Conservation (phyloP, 768 basidiomycete genomes). For the Omphalotus guepiniiformis region DNA sequence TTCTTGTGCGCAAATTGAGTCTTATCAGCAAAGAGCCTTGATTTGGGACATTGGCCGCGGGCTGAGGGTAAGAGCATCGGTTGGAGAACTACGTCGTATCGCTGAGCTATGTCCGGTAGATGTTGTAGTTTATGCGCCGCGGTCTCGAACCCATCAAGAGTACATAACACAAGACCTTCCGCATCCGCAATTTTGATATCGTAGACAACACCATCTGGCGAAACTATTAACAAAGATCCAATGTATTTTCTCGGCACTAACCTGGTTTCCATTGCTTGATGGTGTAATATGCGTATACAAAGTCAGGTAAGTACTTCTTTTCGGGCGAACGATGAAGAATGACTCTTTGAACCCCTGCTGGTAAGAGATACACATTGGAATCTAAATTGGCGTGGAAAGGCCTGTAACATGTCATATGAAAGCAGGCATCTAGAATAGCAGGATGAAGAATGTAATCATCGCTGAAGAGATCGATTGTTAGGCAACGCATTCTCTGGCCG, state of each 20-base stretch:
- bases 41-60: background rate
- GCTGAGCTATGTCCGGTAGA: conserved; percentile 5
- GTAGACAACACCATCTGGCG: conserved; percentile 23
- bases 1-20: too few species aligned
- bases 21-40: background rate
- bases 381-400: conserved; percentile 17
- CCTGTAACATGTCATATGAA: conserved; percentile 22
- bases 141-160: conserved; percentile 13
- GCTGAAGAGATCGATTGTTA: background rate
- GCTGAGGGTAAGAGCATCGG: background rate
- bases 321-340: background rate
- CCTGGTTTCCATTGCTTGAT: conserved; percentile 3
- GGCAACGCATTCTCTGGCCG: background rate
- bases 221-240: too few species aligned
- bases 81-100: background rate
- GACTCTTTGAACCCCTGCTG: conserved; percentile 6
- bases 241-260: background rate
- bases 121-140: conserved; percentile 11
- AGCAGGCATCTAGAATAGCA: conserved; percentile 24
- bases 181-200: conserved; percentile 23
- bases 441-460: conserved; percentile 23
- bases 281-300: background rate
- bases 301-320: background rate
- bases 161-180: conserved; percentile 18
- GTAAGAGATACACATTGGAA: conserved; percentile 21